phyloP scores from a whole-genome alignment of 2,329 filamentous ascomycete genomes.

The Paecilomyces fulvus region DNA sequence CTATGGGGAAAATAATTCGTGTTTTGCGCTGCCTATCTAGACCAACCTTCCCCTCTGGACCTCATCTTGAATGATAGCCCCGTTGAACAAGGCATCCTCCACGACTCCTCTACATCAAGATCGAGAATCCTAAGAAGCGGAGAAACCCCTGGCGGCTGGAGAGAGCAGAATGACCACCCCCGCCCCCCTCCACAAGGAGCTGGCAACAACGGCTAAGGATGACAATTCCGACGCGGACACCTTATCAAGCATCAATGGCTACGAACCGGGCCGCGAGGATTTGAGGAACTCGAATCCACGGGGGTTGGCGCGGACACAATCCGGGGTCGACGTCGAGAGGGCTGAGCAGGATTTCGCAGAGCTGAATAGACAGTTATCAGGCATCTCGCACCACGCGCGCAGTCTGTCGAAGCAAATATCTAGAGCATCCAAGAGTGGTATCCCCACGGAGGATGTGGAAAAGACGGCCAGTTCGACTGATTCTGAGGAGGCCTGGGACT shows the following conservation, averaged over 20 bases:
- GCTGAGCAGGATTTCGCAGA: constrained; percentile 37
- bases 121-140: neutral
- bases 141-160: neutral
- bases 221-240: neutral
- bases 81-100: too few relatives aligned
- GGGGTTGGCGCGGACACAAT: constrained; percentile 20
- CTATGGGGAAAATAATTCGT: neutral
- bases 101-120: too few relatives aligned
- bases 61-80: neutral
- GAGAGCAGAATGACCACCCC: neutral
- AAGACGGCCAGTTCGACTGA: constrained; percentile 41
- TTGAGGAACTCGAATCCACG: neutral
- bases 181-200: neutral
- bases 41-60: neutral
- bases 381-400: constrained; percentile 28
- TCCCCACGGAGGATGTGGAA: constrained; percentile 45
- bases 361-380: constrained; percentile 31
- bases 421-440: constrained; percentile 17
- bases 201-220: neutral
- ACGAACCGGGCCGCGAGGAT: neutral
- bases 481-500: constrained; percentile 57
- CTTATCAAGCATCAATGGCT: neutral
- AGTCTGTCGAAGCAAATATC: constrained; percentile 26
- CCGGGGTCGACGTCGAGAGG: constrained; percentile 39
- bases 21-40: neutral